Evolutionary conservation across 2,329 filamentous ascomycete species (phyloP).

Genomic region (Aspergillus unguis): DNA sequence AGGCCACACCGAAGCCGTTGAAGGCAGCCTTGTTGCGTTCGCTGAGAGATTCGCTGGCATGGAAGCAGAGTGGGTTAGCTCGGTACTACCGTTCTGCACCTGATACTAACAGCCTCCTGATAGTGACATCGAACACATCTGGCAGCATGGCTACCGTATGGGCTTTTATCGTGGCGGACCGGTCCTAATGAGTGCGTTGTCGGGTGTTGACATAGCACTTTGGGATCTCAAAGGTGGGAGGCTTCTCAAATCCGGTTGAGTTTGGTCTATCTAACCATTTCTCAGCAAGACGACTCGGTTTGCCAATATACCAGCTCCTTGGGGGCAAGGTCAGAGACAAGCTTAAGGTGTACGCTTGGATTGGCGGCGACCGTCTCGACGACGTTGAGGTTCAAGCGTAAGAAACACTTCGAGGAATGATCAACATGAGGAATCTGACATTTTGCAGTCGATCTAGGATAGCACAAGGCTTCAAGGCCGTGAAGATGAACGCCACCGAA

Average conservation of each 20-base stretch:
- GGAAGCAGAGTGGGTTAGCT: constrained; percentile 3
- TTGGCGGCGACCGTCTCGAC: constrained; percentile 67
- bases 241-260: background rate
- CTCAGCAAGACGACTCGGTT: constrained; percentile 51
- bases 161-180: constrained; percentile 76
- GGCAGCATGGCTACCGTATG: constrained; percentile 59
- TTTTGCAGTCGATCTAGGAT: constrained; percentile 28
- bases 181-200: constrained; percentile 74
- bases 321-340: constrained; percentile 70
- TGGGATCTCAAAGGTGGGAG: constrained; percentile 68
- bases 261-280: background rate
- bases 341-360: constrained; percentile 73
- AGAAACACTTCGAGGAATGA: background rate
- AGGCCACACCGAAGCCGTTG: constrained; percentile 70
- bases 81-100: constrained; percentile 42
- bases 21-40: constrained; percentile 65
- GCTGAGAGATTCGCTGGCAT: constrained; percentile 1
- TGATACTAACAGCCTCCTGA: constrained; percentile 45
- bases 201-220: constrained; percentile 74
- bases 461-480: constrained; percentile 39
- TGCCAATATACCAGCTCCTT: constrained; percentile 70
- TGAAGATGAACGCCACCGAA: constrained; percentile 80
- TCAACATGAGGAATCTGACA: background rate
- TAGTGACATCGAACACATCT: constrained; percentile 77
- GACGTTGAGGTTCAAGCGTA: constrained; percentile 59